Evolutionary conservation across 2,329 filamentous ascomycete species (phyloP).

Genomic region (Monosporascus sp.): DNA sequence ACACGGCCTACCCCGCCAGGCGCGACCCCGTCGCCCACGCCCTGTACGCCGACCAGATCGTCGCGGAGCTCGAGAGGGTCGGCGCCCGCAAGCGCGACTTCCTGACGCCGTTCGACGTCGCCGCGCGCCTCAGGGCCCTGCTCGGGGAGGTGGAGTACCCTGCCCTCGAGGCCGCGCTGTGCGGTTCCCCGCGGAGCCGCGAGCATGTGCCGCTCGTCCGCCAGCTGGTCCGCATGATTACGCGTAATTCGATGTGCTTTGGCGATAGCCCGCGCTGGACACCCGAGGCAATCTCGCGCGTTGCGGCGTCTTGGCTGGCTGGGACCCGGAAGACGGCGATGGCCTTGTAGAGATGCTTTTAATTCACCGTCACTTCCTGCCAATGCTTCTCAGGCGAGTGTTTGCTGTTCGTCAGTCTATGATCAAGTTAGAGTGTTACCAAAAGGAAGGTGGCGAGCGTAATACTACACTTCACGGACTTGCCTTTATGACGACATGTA

Average conservation of each 20-base stretch:
- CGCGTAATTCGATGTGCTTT: slow-evolving; percentile 9
- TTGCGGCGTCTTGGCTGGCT: too few relatives aligned
- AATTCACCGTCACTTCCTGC: too few relatives aligned
- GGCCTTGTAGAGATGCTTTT: too few relatives aligned
- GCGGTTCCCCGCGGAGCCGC: slow-evolving; percentile 2
- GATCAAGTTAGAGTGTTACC: too few relatives aligned
- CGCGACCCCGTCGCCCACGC: not conserved
- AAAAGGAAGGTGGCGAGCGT: too few relatives aligned
- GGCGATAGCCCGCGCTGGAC: slow-evolving; percentile 11
- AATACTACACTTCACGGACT: too few relatives aligned
- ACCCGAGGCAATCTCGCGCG: not conserved
- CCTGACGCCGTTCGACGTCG: slow-evolving; percentile 7
- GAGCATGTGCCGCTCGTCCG: slow-evolving; percentile 10
- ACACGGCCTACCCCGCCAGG: not conserved
- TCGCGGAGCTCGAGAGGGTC: not conserved
- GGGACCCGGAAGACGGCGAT: too few relatives aligned
- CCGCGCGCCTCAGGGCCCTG: slow-evolving; percentile 3
- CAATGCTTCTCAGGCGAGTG: too few relatives aligned
- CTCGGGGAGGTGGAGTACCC: slow-evolving; percentile 8
- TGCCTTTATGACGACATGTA: too few relatives aligned
- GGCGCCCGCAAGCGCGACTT: slow-evolving; percentile 8
- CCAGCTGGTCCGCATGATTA: slow-evolving; percentile 7
- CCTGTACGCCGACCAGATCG: slow-evolving; percentile 2
- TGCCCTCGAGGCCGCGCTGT: slow-evolving; percentile 9
- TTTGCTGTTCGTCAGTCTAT: too few relatives aligned